These are phyloP conservation scores for Phaeolepiota aurea DNA, from an alignment of 768 basidiomycete genomes.

Conservation along the genomic window DNA sequence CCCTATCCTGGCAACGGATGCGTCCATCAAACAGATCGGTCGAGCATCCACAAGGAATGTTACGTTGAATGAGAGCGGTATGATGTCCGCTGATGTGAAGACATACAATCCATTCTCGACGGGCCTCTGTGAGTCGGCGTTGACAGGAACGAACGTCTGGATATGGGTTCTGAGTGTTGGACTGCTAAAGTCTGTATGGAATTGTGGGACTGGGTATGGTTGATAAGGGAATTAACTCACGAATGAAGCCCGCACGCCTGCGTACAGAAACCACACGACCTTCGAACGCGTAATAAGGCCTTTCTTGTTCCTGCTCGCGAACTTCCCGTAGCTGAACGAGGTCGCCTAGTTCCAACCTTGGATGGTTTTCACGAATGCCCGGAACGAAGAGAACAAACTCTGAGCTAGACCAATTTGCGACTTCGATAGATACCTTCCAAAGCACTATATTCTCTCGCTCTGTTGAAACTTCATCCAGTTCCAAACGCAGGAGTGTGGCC, in stretches of 20 bases:
- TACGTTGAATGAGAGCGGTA: slow-evolving; percentile 37
- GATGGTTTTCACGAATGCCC: slow-evolving; percentile 33
- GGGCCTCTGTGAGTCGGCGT: background rate
- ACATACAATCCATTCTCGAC: background rate
- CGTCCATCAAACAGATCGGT: slow-evolving; percentile 34
- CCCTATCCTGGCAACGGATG: slow-evolving; percentile 21
- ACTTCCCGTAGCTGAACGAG: slow-evolving; percentile 37
- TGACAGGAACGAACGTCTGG: slow-evolving; percentile 18
- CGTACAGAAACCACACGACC: slow-evolving; percentile 32
- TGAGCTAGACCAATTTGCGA: slow-evolving; percentile 26
- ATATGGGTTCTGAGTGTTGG: slow-evolving; percentile 31
- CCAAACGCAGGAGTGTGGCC: slow-evolving; percentile 33
- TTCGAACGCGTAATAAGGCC: slow-evolving; percentile 34
- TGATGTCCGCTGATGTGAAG: slow-evolving; percentile 15
- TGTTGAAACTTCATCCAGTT: slow-evolving; percentile 30
- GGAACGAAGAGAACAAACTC: slow-evolving; percentile 29
- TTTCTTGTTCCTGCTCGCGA: slow-evolving; percentile 16
- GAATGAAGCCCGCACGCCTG: slow-evolving; percentile 37
- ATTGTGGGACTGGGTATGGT: no score
- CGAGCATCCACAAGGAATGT: slow-evolving; percentile 39
- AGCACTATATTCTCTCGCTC: slow-evolving; percentile 36
- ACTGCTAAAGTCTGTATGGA: slow-evolving; percentile 26
- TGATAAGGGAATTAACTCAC: slow-evolving; percentile 30
- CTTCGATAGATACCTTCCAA: slow-evolving; percentile 28
- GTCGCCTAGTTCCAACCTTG: slow-evolving; percentile 35